Evolutionary conservation across 345 rosid genomes (phyloP), one percentile per base, ranked within the genome.

Genomic region (Citrus trifoliata): DNA sequence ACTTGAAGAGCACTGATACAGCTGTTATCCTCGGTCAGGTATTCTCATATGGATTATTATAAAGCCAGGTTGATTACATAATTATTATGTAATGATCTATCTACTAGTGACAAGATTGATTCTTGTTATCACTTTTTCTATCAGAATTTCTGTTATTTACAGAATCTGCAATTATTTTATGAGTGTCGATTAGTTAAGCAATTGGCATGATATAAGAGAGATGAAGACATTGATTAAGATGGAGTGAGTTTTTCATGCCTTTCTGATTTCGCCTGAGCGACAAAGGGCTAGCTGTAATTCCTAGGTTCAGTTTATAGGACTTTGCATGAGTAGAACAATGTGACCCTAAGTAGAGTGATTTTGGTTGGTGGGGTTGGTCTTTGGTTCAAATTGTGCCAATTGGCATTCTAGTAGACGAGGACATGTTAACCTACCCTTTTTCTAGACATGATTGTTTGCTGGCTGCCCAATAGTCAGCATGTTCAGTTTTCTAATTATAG

Each of bases 1-100:
- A 90, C 87, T 86, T 96, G 89, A 86, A 82, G 84, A 85, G 86
- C 70, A 82, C 97, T 5, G 89, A 93, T 79, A 90, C 90, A 70
- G 97, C 94, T 81, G 88, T 91, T 79, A 85, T 96, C 83, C 90
- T 94, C 70, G 97, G 98, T 53, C 94, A 94, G 93, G 97, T 93
- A 83, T 38, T 27, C 40, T 40, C 13, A 48, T 48, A 32, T 42
- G 24, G 6, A 46, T 58, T 56, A 22, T 16, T 46, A 6, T 67
- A 35, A 51, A 38, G 37, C 40, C 33, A 27, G 63, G 35, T 74
- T 74, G 27, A 32, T 56, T 24, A 46, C 30, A 21, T 28, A 18
- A 68, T 60, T 14, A n/a, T 71, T 60, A 7, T 38, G 9, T 28
- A 27, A 60, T 4, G 13, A 59, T 63, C 55, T 70, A 30, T 33